Base-by-base conservation (phyloP, 768 basidiomycete genomes). In the Trametes meyenii region DNA sequence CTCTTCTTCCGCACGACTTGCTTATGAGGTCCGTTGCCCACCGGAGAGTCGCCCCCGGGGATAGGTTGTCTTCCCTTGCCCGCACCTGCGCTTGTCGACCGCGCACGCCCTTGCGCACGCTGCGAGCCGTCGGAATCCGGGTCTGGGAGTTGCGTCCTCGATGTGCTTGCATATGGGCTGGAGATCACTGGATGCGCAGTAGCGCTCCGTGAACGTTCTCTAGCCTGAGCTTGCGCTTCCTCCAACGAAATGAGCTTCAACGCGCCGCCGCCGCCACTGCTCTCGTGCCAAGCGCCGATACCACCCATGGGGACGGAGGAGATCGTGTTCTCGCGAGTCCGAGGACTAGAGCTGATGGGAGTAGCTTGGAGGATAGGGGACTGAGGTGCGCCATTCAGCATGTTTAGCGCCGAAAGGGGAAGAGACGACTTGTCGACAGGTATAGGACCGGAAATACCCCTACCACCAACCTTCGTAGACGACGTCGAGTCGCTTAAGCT, bases 1-100 rank as follows among this genome's bases (percentile, higher is more conserved):
- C 90, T 92, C 72, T 88, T 92, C 78, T 89, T 92, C 61, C 88
- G 87, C 67, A 83, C 90, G 51, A 93, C 71, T 1, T 74, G 65
- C 66, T 84, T 88, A 11, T 76, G 76, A 26, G 76, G 68, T 50
- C 64, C 45, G 53, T 61, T 24, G 19, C 43, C 17, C 13, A 40
- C 40, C 21, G 52, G 49, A 5, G 59, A 62, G 33, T 64, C 62
- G 3, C 62, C 19, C 55, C 49, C 16, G 42, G 49, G 33, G 42
- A 45, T 11, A 59, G 66, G 21, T 40, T 63, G 21, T 55, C 78
- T 86, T 13, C 81, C 81, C 69, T 80, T 85, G 26, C 80, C 73
- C 33, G 85, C 83, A 16, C 69, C 62, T 19, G 82, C 77, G 71
- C 89, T 90, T 38, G 79, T 82, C 24, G 90, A 88, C 38, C 87